Evolutionary conservation across 768 basidiomycete species (phyloP), one percentile per base, ranked within the genome.

Genomic region (Phallus indusiatus): DNA sequence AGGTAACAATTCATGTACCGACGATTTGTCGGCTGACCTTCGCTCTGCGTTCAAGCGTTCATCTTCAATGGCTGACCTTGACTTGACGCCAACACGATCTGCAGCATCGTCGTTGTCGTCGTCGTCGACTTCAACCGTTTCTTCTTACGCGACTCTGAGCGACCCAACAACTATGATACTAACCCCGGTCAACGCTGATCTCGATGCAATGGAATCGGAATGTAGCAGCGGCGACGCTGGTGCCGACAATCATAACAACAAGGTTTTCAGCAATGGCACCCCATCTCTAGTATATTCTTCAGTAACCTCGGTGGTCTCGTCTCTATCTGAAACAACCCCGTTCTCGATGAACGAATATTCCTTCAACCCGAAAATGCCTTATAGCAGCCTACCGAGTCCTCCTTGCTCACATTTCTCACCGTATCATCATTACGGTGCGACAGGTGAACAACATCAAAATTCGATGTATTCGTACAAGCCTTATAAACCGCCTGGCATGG

Each of bases 291-390:
- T 33, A 17, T 51, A 51, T 17, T 37, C 49, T 28, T 14, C 49
- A 7, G 35, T 48, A 8, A 33, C 57, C 3, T 35, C 57, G 12
- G 21, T 34, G 50, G 21, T 34, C 12, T 51, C 50, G 7, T 59
- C 57, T 9, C 52, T 51, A 20, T 51, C 57, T 11, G 57, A 51
- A 17, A 36, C 7, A 20, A 59, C 57, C 11, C 57, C 57, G 57
- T 59, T 59, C 36, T 51, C 48, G 17, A 51, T 48, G 49, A 59
- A 35, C 34, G 57, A 59, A 51, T 59, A 28, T 59, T 53, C 57
- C 14, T 59, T 59, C 57, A 59, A 48, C 33, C 57, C 57, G 3
- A 33, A 35, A n/a, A 24, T 18, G 2, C 7, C 28, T 28, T 28
- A 2, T 1, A 47, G 47, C 24, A 21, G 18, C 12, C 11, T 59